A percentile compares a stretch with the other conserved stretches of the same genome.
phyloP scores from a whole-genome alignment of 2,329 filamentous ascomycete species.

The Diaporthe sp. region DNA sequence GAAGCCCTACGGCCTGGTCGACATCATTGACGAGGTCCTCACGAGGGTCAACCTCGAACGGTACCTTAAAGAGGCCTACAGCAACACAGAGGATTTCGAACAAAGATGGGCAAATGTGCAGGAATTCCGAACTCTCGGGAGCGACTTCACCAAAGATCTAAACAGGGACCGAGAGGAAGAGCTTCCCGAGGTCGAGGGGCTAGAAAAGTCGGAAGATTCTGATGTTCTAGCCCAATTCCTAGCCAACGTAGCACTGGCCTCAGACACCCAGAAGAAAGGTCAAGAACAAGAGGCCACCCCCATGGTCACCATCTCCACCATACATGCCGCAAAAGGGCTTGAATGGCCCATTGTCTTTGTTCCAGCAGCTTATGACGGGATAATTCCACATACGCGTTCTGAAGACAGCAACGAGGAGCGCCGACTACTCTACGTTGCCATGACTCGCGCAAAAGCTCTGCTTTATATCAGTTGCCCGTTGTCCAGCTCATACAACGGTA shows the following conservation, averaged over 20 bases:
- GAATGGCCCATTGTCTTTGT: conserved; percentile 98
- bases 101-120: conserved; percentile 88
- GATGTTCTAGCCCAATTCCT: conserved; percentile 79
- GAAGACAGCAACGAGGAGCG: conserved; percentile 91
- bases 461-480: conserved; percentile 87
- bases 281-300: conserved; percentile 65
- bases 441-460: conserved; percentile 90
- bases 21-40: conserved; percentile 64
- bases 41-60: conserved; percentile 77
- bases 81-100: conserved; percentile 79
- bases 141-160: conserved; percentile 70
- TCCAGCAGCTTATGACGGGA: conserved; percentile 88
- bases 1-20: conserved; percentile 52
- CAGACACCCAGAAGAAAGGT: conserved; percentile 76
- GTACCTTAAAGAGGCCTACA: conserved; percentile 78
- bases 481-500: conserved; percentile 67
- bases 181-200: conserved; percentile 75
- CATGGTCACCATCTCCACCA: conserved; percentile 91
- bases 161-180: conserved; percentile 61
- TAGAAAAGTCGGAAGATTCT: conserved; percentile 75
- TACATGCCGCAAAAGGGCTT: conserved; percentile 94
- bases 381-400: conserved; percentile 87
- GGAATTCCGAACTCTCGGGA: conserved; percentile 84
- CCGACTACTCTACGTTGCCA: conserved; percentile 91
- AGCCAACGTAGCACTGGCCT: conserved; percentile 89